A percentile compares a stretch with the other conserved stretches of the same genome.
Conservation (phyloP, 179 eudicot species). For the Drosera spatulata region DNA sequence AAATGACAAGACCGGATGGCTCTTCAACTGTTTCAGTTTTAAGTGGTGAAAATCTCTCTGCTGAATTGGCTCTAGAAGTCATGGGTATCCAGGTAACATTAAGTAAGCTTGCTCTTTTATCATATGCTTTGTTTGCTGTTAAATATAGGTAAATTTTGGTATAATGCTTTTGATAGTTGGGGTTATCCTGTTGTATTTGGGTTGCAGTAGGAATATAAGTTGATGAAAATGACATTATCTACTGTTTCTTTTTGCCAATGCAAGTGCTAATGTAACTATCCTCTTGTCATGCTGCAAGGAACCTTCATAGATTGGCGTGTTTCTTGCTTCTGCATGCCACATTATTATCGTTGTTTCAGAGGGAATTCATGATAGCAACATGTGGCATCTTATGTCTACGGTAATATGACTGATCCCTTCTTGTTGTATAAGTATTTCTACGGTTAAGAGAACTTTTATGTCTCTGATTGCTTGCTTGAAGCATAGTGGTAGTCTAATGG, state of each 20-base stretch:
- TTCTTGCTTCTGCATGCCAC: slow-evolving; percentile 83
- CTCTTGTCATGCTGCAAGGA: slow-evolving; percentile 58
- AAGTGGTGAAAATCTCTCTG: slow-evolving; percentile 62
- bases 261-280: slow-evolving; percentile 9
- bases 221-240: neutral
- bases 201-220: no score
- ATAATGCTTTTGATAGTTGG: no score
- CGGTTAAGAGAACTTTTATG: neutral
- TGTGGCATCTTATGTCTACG: slow-evolving; percentile 87
- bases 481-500: no score
- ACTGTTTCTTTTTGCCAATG: neutral
- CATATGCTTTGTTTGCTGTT: no score
- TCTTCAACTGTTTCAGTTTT: slow-evolving; percentile 55
- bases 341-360: slow-evolving; percentile 67
- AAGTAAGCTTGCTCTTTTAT: neutral
- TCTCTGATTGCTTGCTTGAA: slow-evolving; percentile 1
- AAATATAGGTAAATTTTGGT: no score
- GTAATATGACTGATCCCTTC: slow-evolving; percentile 24
- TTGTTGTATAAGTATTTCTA: neutral
- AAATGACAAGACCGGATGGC: slow-evolving; percentile 84
- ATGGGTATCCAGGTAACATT: slow-evolving; percentile 73
- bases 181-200: no score
- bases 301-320: slow-evolving; percentile 80
- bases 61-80: slow-evolving; percentile 81
- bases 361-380: slow-evolving; percentile 67